Base-by-base conservation (phyloP, 129 eudicot species). In the Calendula officinalis region DNA sequence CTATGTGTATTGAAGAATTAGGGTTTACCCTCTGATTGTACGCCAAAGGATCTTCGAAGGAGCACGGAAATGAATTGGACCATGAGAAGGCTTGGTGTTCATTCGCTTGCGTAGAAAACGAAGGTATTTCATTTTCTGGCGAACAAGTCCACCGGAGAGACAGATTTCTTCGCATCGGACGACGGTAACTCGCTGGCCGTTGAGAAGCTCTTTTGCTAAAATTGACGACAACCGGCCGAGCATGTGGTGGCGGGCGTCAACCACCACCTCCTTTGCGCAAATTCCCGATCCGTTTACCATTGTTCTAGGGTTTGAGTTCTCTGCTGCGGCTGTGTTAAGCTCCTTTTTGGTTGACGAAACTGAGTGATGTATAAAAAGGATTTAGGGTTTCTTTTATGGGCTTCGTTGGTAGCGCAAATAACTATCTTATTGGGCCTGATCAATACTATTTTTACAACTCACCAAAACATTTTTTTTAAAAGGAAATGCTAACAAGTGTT, bases 61-160 rank as follows among this genome's bases (percentile, higher is more conserved):
- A 42, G 96, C 89, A 17, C 96, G 84, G 74, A 84, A 84, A 53
- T 88, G 96, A 68, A 88, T 88, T 1, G 96, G 96, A 5, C 96
- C 96, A 56, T 88, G 96, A 56, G 94, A 85, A 3, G 97, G 97
- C 79, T 89, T 89, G 4, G 97, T 89, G 62, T 89, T 89, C 96
- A 89, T 89, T 5, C 96, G 16, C 71, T 82, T 82, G 2, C 96
- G 69, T 10, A 85, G 80, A 48, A 89, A 88, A 10, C 96, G 68
- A 2, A 77, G 73, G 62, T 84, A 88, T 83, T 88, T 88, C 96
- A 88, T 88, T 47, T 89, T 88, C 89, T 88, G 96, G 12, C 94
- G 81, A 4, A 88, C 96, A 9, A 88, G 86, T 1, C 96, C 96
- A 7, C 96, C 96, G 22, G 96, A 88, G 3, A 88, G 80, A 50